Conservation (phyloP, 1,139 yeast species). For the Pneumocystis carinii region DNA sequence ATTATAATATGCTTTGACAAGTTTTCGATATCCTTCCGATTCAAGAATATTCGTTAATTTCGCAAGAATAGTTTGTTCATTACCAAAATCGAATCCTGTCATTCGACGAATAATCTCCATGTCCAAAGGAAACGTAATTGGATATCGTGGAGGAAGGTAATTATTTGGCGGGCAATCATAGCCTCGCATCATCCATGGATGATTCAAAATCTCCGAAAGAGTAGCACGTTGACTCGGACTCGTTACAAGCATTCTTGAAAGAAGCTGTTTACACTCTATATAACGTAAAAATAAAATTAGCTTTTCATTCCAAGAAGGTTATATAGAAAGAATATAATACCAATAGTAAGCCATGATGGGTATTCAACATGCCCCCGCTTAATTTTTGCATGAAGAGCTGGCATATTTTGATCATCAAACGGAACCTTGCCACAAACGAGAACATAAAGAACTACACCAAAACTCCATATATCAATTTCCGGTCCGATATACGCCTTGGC, state of each 20-base stretch:
- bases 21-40: constrained; percentile 54
- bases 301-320: neutral
- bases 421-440: constrained; percentile 96
- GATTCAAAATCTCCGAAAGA: constrained; percentile 61
- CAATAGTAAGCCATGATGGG: constrained; percentile 59
- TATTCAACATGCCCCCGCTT: constrained; percentile 86
- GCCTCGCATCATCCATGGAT: constrained; percentile 92
- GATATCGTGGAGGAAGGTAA: constrained; percentile 61
- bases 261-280: constrained; percentile 70
- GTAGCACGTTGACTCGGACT: constrained; percentile 71
- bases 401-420: constrained; percentile 88
- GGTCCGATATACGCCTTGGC: constrained; percentile 93
- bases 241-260: constrained; percentile 83
- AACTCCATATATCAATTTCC: constrained; percentile 97
- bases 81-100: constrained; percentile 66
- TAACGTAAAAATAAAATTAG: neutral
- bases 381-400: constrained; percentile 84
- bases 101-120: constrained; percentile 56
- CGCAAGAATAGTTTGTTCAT: constrained; percentile 41
- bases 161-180: constrained; percentile 60
- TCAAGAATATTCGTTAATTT: constrained; percentile 46
- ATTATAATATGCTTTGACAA: constrained; percentile 51
- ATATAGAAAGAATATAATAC: neutral
- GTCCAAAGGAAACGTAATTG: constrained; percentile 62
- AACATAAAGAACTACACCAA: constrained; percentile 90